Evolutionary conservation across 2,329 filamentous ascomycete genomes (phyloP).

Genomic region (Microcera coccophila): DNA sequence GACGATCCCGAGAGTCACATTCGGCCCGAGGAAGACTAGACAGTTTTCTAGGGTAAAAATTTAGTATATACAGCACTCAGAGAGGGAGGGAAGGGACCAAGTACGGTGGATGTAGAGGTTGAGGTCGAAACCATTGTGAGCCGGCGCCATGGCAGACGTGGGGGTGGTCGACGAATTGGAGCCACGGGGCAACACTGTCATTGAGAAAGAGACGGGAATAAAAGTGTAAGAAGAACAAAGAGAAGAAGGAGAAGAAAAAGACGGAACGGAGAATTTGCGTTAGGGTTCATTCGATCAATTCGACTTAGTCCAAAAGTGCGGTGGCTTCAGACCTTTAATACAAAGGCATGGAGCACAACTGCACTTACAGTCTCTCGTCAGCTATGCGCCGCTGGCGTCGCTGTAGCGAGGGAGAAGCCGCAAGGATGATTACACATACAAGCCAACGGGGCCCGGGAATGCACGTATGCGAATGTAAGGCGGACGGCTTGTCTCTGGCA

Average conservation of each 20-base stretch:
- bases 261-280: too few species aligned
- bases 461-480: not conserved
- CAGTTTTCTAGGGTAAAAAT: slow-evolving; percentile 25
- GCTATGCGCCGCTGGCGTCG: too few species aligned
- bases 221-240: not conserved
- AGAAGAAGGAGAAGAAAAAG: too few species aligned
- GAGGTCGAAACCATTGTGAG: not conserved
- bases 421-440: too few species aligned
- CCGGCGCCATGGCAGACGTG: slow-evolving; percentile 7
- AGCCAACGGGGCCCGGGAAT: not conserved
- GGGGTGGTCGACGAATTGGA: slow-evolving; percentile 1
- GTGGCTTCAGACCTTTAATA: too few species aligned
- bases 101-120: not conserved
- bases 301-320: too few species aligned
- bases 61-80: not conserved
- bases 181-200: slow-evolving; percentile 9
- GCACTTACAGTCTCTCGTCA: too few species aligned
- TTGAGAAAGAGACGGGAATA: slow-evolving; percentile 1
- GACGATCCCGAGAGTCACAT: slow-evolving; percentile 21
- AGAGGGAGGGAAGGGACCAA: not conserved
- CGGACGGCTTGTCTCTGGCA: not conserved
- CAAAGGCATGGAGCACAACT: too few species aligned
- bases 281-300: too few species aligned
- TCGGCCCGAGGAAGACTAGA: slow-evolving; percentile 20
- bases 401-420: too few species aligned